Evolutionary conservation across 306 rosid genomes (phyloP), one percentile per base, ranked within the genome.

Genomic region (Alnus rubra): DNA sequence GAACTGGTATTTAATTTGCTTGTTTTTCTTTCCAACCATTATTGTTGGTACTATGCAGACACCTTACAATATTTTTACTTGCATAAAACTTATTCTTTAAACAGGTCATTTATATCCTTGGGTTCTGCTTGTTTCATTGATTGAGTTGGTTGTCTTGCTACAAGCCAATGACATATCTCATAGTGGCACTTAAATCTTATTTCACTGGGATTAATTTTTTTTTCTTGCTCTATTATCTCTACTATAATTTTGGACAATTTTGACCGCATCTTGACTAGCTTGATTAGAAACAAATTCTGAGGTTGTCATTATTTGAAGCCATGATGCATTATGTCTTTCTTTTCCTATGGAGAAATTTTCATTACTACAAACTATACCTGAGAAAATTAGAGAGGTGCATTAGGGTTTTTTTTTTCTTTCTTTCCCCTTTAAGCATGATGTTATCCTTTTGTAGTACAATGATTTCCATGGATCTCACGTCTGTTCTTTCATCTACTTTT

Each of bases 401-500:
- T 37, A 62, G 47, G 47, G 33, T 33, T 51, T 9, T 52, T 12
- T 49, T 49, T 49, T 49, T 14, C 9, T 49, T 49, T 49, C 14
- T 49, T 53, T 42, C 49, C 39, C 13, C 18, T 1, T 28, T 31
- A 30, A 35, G 44, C 68, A 28, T 62, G 68, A 31, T 30, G 1
- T 47, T 80, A 2, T 55, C 35, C 28, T 63, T 12, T 63, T 63
- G 33, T 2, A 33, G 14, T 13, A 14, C 16, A 6, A 11, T 11
- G 69, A 63, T 33, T 33, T 63, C 79, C 44, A 60, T 12, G 48
- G 48, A 23, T 67, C 76, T 74, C 7, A 19, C 49, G 73, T 64
- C 45, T 54, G 44, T 47, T 54, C 14, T 47, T 47, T 56, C 18
- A 51, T 80, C 81, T 79, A n/a, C 83, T 85, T 49, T 81, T 78